Evolutionary conservation across 23 red algal species (phyloP), one percentile per base, ranked within the genome.

Genomic region (Gracilariopsis chorda): DNA sequence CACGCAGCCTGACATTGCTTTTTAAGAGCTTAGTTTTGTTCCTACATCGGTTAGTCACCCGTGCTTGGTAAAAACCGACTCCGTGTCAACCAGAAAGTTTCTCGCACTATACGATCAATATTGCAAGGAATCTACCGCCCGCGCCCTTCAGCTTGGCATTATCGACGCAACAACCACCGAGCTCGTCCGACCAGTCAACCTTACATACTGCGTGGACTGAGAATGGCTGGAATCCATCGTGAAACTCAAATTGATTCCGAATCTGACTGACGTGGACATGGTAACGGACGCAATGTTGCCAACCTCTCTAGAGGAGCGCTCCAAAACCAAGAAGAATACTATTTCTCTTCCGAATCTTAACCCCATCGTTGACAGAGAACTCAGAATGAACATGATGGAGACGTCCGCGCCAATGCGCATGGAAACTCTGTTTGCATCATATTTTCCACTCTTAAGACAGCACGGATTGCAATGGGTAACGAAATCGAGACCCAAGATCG

Each of bases 161-260:
- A 7, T 55, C 8, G 41, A 57, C 0, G 10, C 76, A 17, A 80
- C 51, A 48, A 51, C 32, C 0, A 80, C 46, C 11, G 51, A 80
- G 25, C 76, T 45, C 16, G 76, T 80, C 12, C 45, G 76, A 17
- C 76, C 76, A n/a, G 76, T 80, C 9, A 80, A 17, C 0, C 48
- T 80, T 0, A 24, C 8, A 0, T 80, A 57, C 25, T 80, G 76
- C 24, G 46, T 80, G 9, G 43, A 80, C 43, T 19, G 42, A 19
- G 76, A 80, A 56, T 53, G 51, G 76, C 76, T 56, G 20, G 45
- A 80, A 32, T 80, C 76, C 7, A 12, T 60, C 20, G 30, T 60
- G 7, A 27, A 60, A 8, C 55, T 60, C 55, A 8, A 60, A 7
- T 21, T 60, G 5, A 60, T 60, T 60, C 55, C 55, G n/a, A 27